Evolutionary conservation across 108 stramenopile genomes (phyloP).

Genomic region (Pseudonitzschia multiseries): DNA sequence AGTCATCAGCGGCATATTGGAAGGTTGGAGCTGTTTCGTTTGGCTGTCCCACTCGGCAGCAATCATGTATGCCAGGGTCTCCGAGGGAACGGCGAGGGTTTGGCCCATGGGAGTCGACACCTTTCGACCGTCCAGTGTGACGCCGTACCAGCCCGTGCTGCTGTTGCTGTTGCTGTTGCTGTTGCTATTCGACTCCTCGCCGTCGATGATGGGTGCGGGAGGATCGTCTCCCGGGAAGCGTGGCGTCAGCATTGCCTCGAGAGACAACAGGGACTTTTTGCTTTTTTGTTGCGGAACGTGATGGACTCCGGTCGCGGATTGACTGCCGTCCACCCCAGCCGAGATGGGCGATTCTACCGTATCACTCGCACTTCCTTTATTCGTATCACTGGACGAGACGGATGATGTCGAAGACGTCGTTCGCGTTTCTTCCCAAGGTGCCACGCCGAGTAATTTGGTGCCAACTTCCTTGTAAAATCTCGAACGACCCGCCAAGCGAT

Average conservation of each 20-base stretch:
- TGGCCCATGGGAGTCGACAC: constrained; percentile 81
- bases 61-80: constrained; percentile 77
- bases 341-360: constrained; percentile 69
- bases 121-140: constrained; percentile 76
- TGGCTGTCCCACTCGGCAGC: constrained; percentile 96
- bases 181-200: neutral
- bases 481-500: constrained; percentile 34
- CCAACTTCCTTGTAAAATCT: constrained; percentile 84
- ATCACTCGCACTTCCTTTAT: constrained; percentile 6
- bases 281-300: neutral
- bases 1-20: constrained; percentile 98
- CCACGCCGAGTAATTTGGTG: constrained; percentile 25
- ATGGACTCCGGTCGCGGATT: constrained; percentile 72
- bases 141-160: constrained; percentile 55
- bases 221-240: constrained; percentile 24
- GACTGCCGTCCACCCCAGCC: constrained; percentile 84
- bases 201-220: neutral
- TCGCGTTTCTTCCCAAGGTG: constrained; percentile 46
- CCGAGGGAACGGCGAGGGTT: constrained; percentile 70
- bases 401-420: no score
- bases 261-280: neutral
- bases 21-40: constrained; percentile 69
- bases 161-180: constrained; percentile 74
- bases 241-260: constrained; percentile 29
- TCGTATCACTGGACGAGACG: no score